Evolutionary conservation across 305 asterid species (phyloP), one percentile per base, ranked within the genome.

Genomic region (Caryopteris hybrid): DNA sequence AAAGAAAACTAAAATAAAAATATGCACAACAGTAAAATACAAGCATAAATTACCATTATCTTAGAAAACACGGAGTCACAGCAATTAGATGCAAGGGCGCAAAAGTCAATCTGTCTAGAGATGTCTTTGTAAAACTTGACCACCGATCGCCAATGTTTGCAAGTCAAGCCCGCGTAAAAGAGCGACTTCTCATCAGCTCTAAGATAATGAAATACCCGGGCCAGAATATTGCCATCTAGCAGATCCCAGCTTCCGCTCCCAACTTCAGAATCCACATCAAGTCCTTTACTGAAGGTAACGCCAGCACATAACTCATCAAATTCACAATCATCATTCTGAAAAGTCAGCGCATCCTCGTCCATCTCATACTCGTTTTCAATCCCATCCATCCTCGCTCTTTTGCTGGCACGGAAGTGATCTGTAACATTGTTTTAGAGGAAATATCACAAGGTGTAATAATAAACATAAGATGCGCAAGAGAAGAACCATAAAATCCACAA

Each of bases 181-280:
- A 95, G 90, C 9, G 97, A 85, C 82, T 80, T 92, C 14, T 85
- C 68, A 85, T 95, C 99, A 71, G 88, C 85, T 81, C 90, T 81
- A 38, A 95, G 99, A 81, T 88, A 92, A 83, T 95, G 96, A 82
- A 95, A 89, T 73, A 92, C 82, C 29, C 98, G 82, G 33, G 96
- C 98, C 84, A 95, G 84, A 65, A 88, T 78, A 75, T 66, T 85
- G 33, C 96, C 92, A 77, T 88, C 86, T 57, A 95, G 89, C 62
- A 76, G 82, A 63, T 73, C 91, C 99, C 99, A 95, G 76, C 78
- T 75, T 74, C 81, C 87, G 47, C 73, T 81, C 81, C 80, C 86
- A 68, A 64, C 52, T 64, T 75, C 83, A 68, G 83, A 61, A 72
- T 72, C 78, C 62, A 78, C 71, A 57, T 71, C 80, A 41, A 52